A percentile compares a stretch with the other conserved stretches of the same genome.
Evolutionary conservation across 225 moss, liverwort and hornwort genomes (phyloP).

Genomic region (Bryoerythrophyllum caledonicum): DNA sequence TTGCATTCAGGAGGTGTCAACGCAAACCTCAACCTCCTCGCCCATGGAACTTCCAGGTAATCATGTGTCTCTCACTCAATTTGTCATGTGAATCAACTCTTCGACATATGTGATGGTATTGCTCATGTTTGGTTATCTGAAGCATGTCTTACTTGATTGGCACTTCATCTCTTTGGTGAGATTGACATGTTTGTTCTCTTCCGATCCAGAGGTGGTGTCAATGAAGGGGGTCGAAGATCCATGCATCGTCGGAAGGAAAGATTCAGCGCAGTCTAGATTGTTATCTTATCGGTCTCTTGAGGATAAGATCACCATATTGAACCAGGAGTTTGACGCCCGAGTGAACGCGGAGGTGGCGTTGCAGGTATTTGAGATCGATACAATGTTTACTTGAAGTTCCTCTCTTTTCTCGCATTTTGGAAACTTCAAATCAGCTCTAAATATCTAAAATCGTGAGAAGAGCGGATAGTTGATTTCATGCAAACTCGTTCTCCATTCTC

Average conservation of each 20-base stretch:
- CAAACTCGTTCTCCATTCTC: too few relatives aligned
- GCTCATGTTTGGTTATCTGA: too few relatives aligned
- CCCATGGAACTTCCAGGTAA: conserved; percentile 33
- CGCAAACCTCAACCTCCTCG: conserved; percentile 51
- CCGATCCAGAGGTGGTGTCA: conserved; percentile 54
- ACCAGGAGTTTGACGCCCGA: conserved; percentile 75
- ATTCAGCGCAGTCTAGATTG: conserved; percentile 37
- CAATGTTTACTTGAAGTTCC: too few relatives aligned
- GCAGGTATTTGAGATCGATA: too few relatives aligned
- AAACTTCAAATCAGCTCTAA: too few relatives aligned
- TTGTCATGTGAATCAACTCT: too few relatives aligned
- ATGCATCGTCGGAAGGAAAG: conserved; percentile 40
- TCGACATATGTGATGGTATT: neutral
- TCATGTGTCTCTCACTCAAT: neutral
- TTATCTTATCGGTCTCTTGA: conserved; percentile 63
- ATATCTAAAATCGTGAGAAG: too few relatives aligned
- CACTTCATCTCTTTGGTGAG: too few relatives aligned
- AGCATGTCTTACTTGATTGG: too few relatives aligned
- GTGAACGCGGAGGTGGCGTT: conserved; percentile 76
- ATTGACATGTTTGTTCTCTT: neutral
- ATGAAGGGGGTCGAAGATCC: conserved; percentile 56
- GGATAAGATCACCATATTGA: conserved; percentile 58
- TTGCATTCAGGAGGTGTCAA: conserved; percentile 55
- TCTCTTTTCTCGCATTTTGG: too few relatives aligned
- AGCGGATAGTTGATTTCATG: too few relatives aligned